A percentile compares a stretch with the other conserved stretches of the same genome.
These are phyloP conservation scores for Pestalotiopsis sp. DNA, from an alignment of 2,329 filamentous ascomycete species.

Conservation along the genomic window DNA sequence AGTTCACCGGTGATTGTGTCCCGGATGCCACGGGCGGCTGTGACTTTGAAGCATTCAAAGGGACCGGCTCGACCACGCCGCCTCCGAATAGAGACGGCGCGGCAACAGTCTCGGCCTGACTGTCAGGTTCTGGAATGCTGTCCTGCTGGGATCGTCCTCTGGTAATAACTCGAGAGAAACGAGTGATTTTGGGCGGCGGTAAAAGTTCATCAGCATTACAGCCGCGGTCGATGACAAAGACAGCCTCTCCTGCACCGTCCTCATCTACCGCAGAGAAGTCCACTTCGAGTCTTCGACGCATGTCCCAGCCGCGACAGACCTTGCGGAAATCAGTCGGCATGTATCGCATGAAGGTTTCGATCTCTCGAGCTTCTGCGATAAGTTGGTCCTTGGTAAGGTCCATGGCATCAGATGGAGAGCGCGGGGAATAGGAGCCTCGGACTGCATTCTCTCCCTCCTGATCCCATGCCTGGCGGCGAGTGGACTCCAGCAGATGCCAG, in stretches of 20 bases:
- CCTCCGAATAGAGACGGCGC: constrained; percentile 36
- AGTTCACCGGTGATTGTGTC: constrained; percentile 25
- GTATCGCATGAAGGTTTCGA: constrained; percentile 74
- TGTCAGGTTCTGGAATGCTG: constrained; percentile 12
- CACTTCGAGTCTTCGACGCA: constrained; percentile 82
- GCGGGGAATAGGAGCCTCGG: constrained; percentile 78
- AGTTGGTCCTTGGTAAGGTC: constrained; percentile 72
- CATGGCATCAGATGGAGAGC: constrained; percentile 76
- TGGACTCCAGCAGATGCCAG: constrained; percentile 82
- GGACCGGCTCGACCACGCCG: constrained; percentile 19
- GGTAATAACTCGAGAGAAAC: constrained; percentile 43
- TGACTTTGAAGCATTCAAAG: constrained; percentile 22
- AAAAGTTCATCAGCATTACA: constrained; percentile 53
- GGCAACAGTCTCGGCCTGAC: constrained; percentile 13
- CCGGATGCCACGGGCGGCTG: constrained; percentile 25
- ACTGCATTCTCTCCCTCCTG: constrained; percentile 70
- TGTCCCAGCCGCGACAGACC: constrained; percentile 86
- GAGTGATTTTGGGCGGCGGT: constrained; percentile 44
- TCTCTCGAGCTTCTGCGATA: constrained; percentile 76
- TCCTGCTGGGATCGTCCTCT: constrained; percentile 14
- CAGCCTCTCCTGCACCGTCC: constrained; percentile 73
- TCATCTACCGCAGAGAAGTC: constrained; percentile 86
- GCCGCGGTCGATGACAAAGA: constrained; percentile 77
- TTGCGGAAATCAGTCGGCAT: constrained; percentile 79
- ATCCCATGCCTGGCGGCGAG: constrained; percentile 73